These are phyloP conservation scores for Starmerella bacillaris DNA, from an alignment of 805 yeast genomes.

Conservation along the genomic window DNA sequence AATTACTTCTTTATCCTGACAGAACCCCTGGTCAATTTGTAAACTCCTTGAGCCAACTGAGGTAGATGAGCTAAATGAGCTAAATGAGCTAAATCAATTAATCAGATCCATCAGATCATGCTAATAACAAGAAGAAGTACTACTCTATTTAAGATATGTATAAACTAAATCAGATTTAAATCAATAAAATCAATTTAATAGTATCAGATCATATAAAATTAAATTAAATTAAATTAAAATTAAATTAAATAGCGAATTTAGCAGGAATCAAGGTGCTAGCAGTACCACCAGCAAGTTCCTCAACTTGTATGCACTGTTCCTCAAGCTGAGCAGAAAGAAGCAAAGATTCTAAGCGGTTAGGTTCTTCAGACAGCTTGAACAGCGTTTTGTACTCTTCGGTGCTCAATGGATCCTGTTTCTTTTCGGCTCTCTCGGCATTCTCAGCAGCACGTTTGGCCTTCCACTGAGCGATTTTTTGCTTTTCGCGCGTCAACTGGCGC, in stretches of 20 bases:
- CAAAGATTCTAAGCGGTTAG: slow-evolving; percentile 56
- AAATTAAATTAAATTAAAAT: not conserved
- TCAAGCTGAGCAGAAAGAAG: slow-evolving; percentile 50
- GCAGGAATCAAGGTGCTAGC: slow-evolving; percentile 7
- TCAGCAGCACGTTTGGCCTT: slow-evolving; percentile 50
- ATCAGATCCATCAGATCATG: too few species aligned
- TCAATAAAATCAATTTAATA: slow-evolving; percentile 1
- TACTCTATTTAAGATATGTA: not conserved
- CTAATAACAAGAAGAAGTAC: too few species aligned
- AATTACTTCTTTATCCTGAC: too few species aligned
- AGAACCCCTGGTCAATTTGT: too few species aligned
- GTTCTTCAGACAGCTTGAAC: slow-evolving; percentile 54
- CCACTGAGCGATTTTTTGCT: slow-evolving; percentile 55
- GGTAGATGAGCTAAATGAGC: too few species aligned
- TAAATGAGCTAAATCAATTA: too few species aligned
- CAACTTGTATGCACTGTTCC: slow-evolving; percentile 51
- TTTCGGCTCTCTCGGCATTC: slow-evolving; percentile 40
- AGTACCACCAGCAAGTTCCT: slow-evolving; percentile 37
- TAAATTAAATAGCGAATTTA: not conserved
- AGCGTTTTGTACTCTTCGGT: slow-evolving; percentile 46
- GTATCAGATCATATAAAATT: slow-evolving; percentile 1
- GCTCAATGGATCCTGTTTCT: slow-evolving; percentile 33
- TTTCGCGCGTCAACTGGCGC: slow-evolving; percentile 54
- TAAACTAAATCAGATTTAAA: not conserved
- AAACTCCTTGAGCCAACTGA: too few species aligned